A percentile compares a stretch with the other conserved stretches of the same genome.
Conservation (phyloP, 495 filamentous ascomycete genomes). For the Wilcoxina mikolae region DNA sequence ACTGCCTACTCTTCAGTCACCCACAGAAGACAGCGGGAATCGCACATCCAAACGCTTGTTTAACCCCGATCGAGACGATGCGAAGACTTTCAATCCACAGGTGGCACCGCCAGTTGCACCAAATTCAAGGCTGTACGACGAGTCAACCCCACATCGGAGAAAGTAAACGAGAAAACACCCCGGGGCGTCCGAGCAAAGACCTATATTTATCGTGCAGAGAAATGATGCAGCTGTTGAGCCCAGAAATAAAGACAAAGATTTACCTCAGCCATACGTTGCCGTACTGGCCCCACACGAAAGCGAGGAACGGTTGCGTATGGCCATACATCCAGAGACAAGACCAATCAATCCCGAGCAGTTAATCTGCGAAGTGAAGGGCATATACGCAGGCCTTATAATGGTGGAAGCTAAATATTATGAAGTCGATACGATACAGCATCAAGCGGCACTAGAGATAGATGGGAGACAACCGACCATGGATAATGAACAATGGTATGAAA, state of each 20-base stretch:
- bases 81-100: neutral
- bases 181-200: too few relatives aligned
- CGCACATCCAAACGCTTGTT: neutral
- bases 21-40: neutral
- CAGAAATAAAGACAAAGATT: neutral
- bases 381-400: slow-evolving; percentile 63
- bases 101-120: neutral
- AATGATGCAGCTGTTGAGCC: neutral
- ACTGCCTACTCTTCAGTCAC: neutral
- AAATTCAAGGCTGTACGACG: neutral
- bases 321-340: slow-evolving; percentile 34
- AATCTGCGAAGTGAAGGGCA: slow-evolving; percentile 52
- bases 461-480: slow-evolving; percentile 35
- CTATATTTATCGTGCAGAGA: neutral
- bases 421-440: slow-evolving; percentile 46
- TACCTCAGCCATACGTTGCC: neutral
- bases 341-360: slow-evolving; percentile 65
- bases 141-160: neutral
- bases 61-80: neutral
- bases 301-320: slow-evolving; percentile 17
- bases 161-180: neutral
- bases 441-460: slow-evolving; percentile 30
- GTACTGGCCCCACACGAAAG: neutral
- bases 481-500: slow-evolving; percentile 43
- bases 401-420: slow-evolving; percentile 69